Conservation (phyloP, 345 rosid genomes). For the Aethionema arabicum region DNA sequence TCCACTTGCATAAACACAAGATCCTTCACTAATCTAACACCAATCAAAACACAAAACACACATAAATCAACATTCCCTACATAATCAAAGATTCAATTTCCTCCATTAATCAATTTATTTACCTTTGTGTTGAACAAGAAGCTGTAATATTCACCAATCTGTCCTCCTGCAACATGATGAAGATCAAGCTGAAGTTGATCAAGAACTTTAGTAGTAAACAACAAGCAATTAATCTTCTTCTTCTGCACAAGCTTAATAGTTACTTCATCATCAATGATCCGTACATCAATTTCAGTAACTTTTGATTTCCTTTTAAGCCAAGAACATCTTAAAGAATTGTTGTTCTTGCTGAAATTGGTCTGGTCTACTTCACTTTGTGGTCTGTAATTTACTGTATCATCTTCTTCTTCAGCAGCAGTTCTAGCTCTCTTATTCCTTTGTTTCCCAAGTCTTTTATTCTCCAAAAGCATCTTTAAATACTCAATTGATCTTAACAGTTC, state of each 20-base stretch:
- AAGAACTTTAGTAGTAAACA: slow-evolving; percentile 63
- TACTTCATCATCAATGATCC: slow-evolving; percentile 72
- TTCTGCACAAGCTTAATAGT: slow-evolving; percentile 74
- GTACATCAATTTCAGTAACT: slow-evolving; percentile 74
- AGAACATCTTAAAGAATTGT: slow-evolving; percentile 57
- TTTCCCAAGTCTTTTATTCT: slow-evolving; percentile 59
- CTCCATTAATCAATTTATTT: neutral
- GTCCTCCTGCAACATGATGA: slow-evolving; percentile 82
- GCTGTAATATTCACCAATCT: slow-evolving; percentile 69
- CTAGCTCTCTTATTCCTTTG: slow-evolving; percentile 51
- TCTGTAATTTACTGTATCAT: slow-evolving; percentile 39
- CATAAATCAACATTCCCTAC: neutral
- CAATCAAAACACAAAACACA: neutral
- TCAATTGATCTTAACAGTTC: slow-evolving; percentile 62
- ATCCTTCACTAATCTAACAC: slow-evolving; percentile 39
- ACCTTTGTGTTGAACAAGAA: slow-evolving; percentile 86
- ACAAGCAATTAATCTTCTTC: slow-evolving; percentile 72
- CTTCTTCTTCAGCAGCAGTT: slow-evolving; percentile 40
- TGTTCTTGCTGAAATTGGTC: slow-evolving; percentile 40
- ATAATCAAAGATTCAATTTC: too few species aligned
- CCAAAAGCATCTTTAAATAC: slow-evolving; percentile 64
- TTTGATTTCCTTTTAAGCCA: slow-evolving; percentile 85
- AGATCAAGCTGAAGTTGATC: slow-evolving; percentile 75
- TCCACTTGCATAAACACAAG: slow-evolving; percentile 54
- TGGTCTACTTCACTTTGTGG: slow-evolving; percentile 47